Evolutionary conservation across 768 basidiomycete genomes (phyloP).

Genomic region (Multifurca ochricompacta): DNA sequence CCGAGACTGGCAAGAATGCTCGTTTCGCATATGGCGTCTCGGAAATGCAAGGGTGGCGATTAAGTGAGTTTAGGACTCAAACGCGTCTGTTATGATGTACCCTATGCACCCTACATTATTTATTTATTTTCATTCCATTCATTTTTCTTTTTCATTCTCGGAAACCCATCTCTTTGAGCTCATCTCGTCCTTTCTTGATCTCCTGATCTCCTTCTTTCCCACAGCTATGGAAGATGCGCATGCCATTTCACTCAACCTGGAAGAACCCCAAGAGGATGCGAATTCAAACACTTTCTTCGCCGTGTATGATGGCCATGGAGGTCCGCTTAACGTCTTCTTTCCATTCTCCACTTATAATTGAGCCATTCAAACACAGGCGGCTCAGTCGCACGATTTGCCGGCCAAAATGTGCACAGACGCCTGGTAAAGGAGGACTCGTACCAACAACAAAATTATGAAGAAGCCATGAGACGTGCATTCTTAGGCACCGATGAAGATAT

Average conservation of each 20-base stretch:
- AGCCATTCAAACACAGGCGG: constrained; percentile 42
- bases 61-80: constrained; percentile 56
- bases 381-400: constrained; percentile 81
- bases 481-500: constrained; percentile 93
- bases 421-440: constrained; percentile 68
- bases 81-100: background rate
- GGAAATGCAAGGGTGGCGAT: constrained; percentile 99
- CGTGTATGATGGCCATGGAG: constrained; percentile 98
- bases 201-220: constrained; percentile 21
- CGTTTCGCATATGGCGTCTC: constrained; percentile 70
- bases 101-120: no score
- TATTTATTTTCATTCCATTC: background rate
- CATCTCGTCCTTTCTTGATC: constrained; percentile 5
- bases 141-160: background rate
- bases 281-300: constrained; percentile 79
- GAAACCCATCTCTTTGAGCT: background rate
- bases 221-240: constrained; percentile 98
- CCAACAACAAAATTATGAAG: constrained; percentile 57
- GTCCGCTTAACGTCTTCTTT: constrained; percentile 36
- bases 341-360: constrained; percentile 7
- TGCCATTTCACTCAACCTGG: constrained; percentile 62
- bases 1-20: constrained; percentile 62
- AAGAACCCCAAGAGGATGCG: constrained; percentile 34
- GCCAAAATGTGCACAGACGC: constrained; percentile 74
- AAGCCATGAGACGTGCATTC: constrained; percentile 82